phyloP scores from a whole-genome alignment of 768 basidiomycete species.

The Termitomyces sp. region DNA sequence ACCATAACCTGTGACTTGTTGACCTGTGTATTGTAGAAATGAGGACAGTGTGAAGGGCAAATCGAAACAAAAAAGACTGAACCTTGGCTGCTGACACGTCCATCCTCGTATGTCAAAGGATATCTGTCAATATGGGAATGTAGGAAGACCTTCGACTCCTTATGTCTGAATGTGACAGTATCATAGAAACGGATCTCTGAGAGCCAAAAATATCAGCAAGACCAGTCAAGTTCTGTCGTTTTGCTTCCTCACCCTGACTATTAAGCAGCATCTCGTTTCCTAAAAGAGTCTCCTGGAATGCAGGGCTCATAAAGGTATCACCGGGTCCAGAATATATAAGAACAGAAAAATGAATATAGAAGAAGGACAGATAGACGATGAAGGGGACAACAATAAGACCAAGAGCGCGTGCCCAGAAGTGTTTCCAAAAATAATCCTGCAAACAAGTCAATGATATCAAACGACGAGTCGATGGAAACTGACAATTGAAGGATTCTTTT shows the following conservation, averaged over 20 bases:
- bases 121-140: conserved; percentile 92
- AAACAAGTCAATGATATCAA: not conserved
- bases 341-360: conserved; percentile 91
- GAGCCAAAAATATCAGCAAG: conserved; percentile 1
- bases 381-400: conserved; percentile 89
- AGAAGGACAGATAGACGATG: conserved; percentile 88
- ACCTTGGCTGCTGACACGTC: conserved; percentile 93
- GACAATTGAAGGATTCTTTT: conserved; percentile 77
- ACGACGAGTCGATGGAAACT: conserved; percentile 11
- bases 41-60: not conserved
- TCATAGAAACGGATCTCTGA: conserved; percentile 94
- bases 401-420: conserved; percentile 79
- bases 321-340: conserved; percentile 88
- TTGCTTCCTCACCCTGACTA: conserved; percentile 65
- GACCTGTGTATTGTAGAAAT: conserved; percentile 44
- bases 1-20: conserved; percentile 94
- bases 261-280: conserved; percentile 92
- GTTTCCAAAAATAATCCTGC: conserved; percentile 84
- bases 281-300: conserved; percentile 91
- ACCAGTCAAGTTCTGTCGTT: not conserved
- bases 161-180: conserved; percentile 81
- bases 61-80: conserved; percentile 1
- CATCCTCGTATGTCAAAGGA: conserved; percentile 92
- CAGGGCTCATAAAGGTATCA: conserved; percentile 95
- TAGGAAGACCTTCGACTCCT: conserved; percentile 87